Percentiles rank a stretch among this genome's conserved stretches.
Conservation (phyloP, 2,329 filamentous ascomycete genomes). For the Colletotrichum zoysiae region DNA sequence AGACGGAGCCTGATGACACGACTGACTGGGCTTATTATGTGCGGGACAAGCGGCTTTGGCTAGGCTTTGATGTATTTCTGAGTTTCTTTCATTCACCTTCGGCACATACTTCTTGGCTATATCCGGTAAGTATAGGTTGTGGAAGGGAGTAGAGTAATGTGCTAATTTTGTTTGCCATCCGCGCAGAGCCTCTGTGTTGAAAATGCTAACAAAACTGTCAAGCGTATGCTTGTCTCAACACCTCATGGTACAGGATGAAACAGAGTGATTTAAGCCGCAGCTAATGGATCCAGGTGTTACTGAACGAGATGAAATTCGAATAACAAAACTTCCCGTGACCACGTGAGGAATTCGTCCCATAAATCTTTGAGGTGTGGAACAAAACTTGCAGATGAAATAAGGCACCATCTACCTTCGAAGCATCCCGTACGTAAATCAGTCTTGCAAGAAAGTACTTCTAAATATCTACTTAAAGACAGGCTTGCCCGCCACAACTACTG, state of each 20-base stretch:
- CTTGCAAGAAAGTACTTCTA: neutral
- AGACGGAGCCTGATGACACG: conserved; percentile 54
- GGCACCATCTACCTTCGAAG: neutral
- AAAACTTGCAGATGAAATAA: neutral
- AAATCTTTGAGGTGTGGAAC: neutral
- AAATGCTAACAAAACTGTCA: neutral
- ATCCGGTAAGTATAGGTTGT: neutral
- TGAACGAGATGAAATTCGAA: neutral
- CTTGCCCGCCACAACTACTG: neutral
- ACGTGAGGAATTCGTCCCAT: neutral
- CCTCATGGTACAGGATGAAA: neutral
- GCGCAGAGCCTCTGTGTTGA: neutral
- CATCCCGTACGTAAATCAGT: neutral
- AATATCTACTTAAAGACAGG: neutral
- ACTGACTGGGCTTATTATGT: conserved; percentile 57
- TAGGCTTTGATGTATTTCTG: neutral
- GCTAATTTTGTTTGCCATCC: too few species aligned
- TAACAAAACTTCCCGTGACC: neutral
- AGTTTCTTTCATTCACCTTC: neutral
- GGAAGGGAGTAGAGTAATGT: too few species aligned
- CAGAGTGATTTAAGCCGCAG: neutral
- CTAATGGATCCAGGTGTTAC: neutral
- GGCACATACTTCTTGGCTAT: neutral
- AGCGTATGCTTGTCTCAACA: neutral
- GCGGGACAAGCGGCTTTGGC: conserved; percentile 42